phyloP scores from a whole-genome alignment of 768 basidiomycete genomes.

The Nevesoporus exiguus region DNA sequence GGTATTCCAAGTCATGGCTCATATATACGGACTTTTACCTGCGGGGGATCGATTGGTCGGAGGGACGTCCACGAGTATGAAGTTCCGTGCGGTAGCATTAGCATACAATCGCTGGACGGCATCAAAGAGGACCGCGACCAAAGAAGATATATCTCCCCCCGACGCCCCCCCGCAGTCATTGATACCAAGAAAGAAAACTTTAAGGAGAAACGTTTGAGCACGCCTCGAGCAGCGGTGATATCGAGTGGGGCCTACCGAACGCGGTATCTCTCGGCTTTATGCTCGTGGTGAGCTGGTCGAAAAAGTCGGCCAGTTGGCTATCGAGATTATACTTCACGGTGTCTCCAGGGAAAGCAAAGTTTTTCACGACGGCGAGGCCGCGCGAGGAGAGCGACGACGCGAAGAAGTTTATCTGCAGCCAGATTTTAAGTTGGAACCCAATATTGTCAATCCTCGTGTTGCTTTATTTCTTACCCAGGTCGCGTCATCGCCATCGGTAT shows the following conservation, averaged over 20 bases:
- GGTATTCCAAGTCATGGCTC: background rate
- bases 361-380: background rate
- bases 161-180: slow-evolving; percentile 7
- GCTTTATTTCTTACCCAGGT: slow-evolving; percentile 8
- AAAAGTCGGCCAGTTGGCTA: slow-evolving; percentile 4
- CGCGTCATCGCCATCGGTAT: background rate
- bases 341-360: slow-evolving; percentile 12
- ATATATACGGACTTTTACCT: background rate
- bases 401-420: slow-evolving; percentile 10
- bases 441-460: background rate
- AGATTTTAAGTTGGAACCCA: background rate
- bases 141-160: background rate
- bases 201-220: background rate
- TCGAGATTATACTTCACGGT: slow-evolving; percentile 7
- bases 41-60: slow-evolving; percentile 12
- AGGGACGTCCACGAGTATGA: slow-evolving; percentile 15
- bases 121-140: slow-evolving; percentile 2
- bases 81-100: slow-evolving; percentile 3
- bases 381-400: background rate
- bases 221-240: background rate
- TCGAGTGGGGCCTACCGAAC: background rate
- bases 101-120: background rate
- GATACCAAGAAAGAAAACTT: slow-evolving; percentile 13
- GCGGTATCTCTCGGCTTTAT: background rate
- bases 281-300: background rate